phyloP scores from a whole-genome alignment of 73 alveolate species.

The Breviolum minutum region DNA sequence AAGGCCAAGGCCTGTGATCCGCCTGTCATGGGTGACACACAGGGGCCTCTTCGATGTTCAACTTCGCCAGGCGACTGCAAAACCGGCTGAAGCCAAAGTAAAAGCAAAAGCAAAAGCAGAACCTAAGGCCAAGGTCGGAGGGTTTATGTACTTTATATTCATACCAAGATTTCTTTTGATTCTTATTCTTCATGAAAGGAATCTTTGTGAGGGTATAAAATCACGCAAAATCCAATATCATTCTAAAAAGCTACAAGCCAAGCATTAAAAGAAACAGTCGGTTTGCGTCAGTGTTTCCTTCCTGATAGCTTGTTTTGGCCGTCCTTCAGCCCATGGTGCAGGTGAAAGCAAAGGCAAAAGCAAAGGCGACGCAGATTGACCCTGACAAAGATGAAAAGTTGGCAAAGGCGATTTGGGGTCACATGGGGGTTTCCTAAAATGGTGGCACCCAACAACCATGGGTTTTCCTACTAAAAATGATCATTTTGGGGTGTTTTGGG shows the following conservation, averaged over 20 bases:
- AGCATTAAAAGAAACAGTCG: no score
- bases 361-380: constrained; percentile 17
- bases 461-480: no score
- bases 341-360: constrained; percentile 76
- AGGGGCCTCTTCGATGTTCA: background rate
- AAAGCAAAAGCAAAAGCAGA: constrained; percentile 13
- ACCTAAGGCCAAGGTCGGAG: constrained; percentile 51
- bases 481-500: no score
- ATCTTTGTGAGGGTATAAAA: background rate
- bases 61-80: no score
- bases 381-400: constrained; percentile 18
- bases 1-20: constrained; percentile 13
- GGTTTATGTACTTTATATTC: background rate
- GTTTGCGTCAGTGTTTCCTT: no score
- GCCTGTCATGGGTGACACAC: no score
- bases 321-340: background rate
- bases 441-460: no score
- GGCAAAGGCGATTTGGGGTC: constrained; percentile 29
- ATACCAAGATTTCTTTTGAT: background rate
- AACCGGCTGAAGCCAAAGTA: background rate
- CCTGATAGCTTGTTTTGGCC: no score
- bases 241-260: no score
- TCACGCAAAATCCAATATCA: no score
- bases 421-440: no score
- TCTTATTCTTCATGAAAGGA: background rate